These are phyloP conservation scores for Populus deltoides DNA, from an alignment of 345 rosid species.

Conservation along the genomic window DNA sequence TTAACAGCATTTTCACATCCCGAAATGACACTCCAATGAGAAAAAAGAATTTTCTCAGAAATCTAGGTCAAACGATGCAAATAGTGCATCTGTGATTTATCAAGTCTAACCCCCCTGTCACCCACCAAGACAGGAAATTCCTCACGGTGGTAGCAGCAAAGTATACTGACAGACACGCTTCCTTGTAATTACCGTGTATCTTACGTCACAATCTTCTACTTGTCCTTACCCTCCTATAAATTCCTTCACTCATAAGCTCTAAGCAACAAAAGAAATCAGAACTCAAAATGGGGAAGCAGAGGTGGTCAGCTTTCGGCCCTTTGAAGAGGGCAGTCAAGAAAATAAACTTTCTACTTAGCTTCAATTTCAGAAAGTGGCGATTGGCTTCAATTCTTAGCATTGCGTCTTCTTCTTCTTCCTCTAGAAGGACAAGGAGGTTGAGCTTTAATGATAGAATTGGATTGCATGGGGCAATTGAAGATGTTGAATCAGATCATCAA, in stretches of 20 bases:
- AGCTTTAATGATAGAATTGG: conserved; percentile 33
- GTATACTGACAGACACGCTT: not conserved
- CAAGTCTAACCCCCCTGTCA: not conserved
- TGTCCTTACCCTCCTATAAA: not conserved
- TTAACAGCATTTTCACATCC: not conserved
- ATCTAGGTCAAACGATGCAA: not conserved
- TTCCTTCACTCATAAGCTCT: too few relatives aligned
- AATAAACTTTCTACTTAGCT: conserved; percentile 9
- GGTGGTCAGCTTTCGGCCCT: conserved; percentile 6
- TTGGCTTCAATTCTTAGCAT: conserved; percentile 5
- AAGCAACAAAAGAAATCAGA: not conserved
- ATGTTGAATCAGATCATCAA: not conserved
- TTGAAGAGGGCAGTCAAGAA: conserved; percentile 33
- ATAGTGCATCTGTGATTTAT: not conserved
- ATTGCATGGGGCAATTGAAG: conserved; percentile 17
- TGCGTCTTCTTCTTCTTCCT: not conserved
- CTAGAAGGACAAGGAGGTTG: not conserved
- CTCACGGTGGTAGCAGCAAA: not conserved
- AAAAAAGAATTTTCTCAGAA: not conserved
- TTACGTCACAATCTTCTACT: not conserved
- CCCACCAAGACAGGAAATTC: not conserved
- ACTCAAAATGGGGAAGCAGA: conserved; percentile 11
- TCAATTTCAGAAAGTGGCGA: conserved; percentile 20
- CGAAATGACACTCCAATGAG: not conserved
- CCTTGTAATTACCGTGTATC: not conserved